A percentile compares a stretch with the other conserved stretches of the same genome.
Evolutionary conservation across 768 basidiomycete genomes (phyloP).

Genomic region (Lepiota brunneoincarnata): DNA sequence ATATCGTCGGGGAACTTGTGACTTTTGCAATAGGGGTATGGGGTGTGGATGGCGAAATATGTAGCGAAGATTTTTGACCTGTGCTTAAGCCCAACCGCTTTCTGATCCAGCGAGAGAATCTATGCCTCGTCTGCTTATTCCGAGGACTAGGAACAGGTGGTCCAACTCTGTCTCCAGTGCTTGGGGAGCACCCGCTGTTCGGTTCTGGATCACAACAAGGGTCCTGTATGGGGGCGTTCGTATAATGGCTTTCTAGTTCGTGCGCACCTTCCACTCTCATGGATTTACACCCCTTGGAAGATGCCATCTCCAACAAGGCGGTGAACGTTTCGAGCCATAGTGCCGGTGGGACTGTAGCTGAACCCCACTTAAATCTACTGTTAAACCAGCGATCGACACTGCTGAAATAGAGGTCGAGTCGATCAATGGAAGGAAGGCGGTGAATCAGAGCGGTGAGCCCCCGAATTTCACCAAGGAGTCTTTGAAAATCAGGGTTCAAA

Average conservation of each 20-base stretch:
- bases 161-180: too few species aligned
- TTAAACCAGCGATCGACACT: neutral
- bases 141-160: too few species aligned
- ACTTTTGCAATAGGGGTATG: neutral
- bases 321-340: neutral
- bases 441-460: neutral
- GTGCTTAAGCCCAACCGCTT: neutral
- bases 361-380: neutral
- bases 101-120: constrained; percentile 1
- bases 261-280: neutral
- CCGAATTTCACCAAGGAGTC: neutral
- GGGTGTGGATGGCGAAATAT: neutral
- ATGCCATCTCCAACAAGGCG: neutral
- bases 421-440: neutral
- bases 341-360: neutral
- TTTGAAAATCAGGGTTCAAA: neutral
- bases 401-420: neutral
- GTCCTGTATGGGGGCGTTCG: too few species aligned
- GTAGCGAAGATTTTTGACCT: too few species aligned
- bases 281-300: neutral
- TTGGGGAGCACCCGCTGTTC: too few species aligned
- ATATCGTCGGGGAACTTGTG: neutral
- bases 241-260: neutral
- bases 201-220: too few species aligned
- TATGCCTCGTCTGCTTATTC: too few species aligned